A percentile compares a stretch with the other conserved stretches of the same genome.
phyloP scores from a whole-genome alignment of 1,284 basidiomycete species.

The Ceratobasidium sp. region DNA sequence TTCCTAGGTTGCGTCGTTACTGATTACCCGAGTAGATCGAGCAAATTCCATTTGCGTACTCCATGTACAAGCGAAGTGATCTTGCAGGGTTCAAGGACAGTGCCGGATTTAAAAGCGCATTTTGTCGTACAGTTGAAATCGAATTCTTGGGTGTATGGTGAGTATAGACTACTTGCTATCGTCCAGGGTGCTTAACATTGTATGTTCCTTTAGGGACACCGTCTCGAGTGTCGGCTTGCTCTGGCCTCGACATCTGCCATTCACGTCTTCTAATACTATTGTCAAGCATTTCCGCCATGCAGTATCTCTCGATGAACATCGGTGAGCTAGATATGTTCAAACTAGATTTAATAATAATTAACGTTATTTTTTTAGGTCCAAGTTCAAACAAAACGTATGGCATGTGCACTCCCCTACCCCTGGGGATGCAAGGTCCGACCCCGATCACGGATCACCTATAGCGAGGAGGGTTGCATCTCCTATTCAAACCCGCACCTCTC shows the following conservation, averaged over 20 bases:
- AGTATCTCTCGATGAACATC: constrained; percentile 49
- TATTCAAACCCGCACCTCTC: constrained; percentile 11
- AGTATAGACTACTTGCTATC: neutral
- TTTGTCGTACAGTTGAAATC: constrained; percentile 40
- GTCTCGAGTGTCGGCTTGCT: constrained; percentile 50
- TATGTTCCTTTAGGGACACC: constrained; percentile 50
- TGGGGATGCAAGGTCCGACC: constrained; percentile 39
- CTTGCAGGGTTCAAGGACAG: constrained; percentile 25
- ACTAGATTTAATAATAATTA: neutral
- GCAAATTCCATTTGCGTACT: constrained; percentile 48
- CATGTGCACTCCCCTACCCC: constrained; percentile 35
- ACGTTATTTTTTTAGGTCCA: constrained; percentile 39
- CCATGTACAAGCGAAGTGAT: constrained; percentile 44
- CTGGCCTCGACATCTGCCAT: constrained; percentile 49
- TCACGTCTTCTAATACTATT: constrained; percentile 49
- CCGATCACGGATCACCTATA: constrained; percentile 44
- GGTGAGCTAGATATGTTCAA: constrained; percentile 14
- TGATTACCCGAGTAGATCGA: constrained; percentile 27
- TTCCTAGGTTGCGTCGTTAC: neutral
- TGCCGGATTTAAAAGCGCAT: constrained; percentile 39
- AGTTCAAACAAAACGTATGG: constrained; percentile 50
- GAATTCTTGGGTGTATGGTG: constrained; percentile 46
- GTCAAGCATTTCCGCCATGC: constrained; percentile 51
- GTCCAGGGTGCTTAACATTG: neutral
- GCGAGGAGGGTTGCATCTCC: neutral